These are phyloP conservation scores for Cladosporium sp. DNA, from an alignment of 2,329 filamentous ascomycete genomes.

Conservation along the genomic window DNA sequence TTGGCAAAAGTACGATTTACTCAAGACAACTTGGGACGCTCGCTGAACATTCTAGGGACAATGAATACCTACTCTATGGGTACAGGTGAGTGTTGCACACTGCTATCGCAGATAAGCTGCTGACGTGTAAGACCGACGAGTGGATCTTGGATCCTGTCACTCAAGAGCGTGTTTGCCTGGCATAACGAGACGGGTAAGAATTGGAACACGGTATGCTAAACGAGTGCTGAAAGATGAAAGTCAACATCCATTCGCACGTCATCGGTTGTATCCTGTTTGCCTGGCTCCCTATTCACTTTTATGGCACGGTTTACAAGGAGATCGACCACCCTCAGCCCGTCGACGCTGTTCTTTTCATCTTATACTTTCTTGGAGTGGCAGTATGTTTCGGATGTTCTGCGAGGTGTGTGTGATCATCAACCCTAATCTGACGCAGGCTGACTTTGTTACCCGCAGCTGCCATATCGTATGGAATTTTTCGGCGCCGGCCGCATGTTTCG, in stretches of 20 bases:
- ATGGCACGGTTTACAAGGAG: slow-evolving; percentile 9
- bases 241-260: slow-evolving; percentile 26
- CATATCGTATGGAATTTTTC: slow-evolving; percentile 22
- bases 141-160: slow-evolving; percentile 1
- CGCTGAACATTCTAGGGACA: too few species aligned
- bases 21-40: too few species aligned
- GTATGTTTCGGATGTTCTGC: slow-evolving; percentile 24
- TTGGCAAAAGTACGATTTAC: too few species aligned
- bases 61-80: too few species aligned
- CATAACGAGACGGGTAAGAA: slow-evolving; percentile 20
- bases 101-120: too few species aligned
- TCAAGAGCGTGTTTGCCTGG: slow-evolving; percentile 19
- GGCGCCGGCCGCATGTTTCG: slow-evolving; percentile 12
- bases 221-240: slow-evolving; percentile 12
- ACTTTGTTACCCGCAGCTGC: slow-evolving; percentile 14
- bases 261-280: slow-evolving; percentile 22
- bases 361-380: slow-evolving; percentile 24
- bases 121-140: too few species aligned
- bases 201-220: not conserved
- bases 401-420: not conserved
- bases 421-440: too few species aligned
- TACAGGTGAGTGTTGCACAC: too few species aligned
- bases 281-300: slow-evolving; percentile 23
- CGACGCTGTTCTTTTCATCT: slow-evolving; percentile 21
- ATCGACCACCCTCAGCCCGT: slow-evolving; percentile 4